These are phyloP conservation scores for Ophiostoma sp. DNA, from an alignment of 2,329 filamentous ascomycete genomes.

Conservation along the genomic window DNA sequence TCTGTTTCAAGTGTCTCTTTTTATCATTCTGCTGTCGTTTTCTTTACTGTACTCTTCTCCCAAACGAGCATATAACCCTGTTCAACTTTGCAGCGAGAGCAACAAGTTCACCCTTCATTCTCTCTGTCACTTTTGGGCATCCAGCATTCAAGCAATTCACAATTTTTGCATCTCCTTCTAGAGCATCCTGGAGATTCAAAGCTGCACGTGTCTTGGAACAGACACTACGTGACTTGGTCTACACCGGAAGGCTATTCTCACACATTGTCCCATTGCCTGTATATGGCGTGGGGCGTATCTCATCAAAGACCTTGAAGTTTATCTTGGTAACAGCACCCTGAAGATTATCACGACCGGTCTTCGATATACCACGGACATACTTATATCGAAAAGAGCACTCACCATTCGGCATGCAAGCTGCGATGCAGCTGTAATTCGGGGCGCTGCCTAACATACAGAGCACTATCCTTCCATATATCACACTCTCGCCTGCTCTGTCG, in stretches of 20 bases:
- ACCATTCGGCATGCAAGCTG: neutral
- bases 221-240: neutral
- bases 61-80: no score
- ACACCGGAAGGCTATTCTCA: neutral
- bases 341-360: neutral
- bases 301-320: neutral
- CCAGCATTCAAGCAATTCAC: neutral
- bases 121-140: neutral
- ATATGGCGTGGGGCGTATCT: no score
- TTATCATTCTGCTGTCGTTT: neutral
- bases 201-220: neutral
- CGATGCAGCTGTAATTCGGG: neutral
- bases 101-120: neutral
- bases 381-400: neutral
- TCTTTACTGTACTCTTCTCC: neutral
- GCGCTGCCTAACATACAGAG: neutral
- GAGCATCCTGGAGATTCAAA: neutral
- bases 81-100: no score
- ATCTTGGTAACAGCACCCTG: neutral
- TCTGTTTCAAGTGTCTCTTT: neutral
- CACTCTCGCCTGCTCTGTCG: neutral
- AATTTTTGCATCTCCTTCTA: neutral
- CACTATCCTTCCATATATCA: no score
- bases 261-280: neutral
- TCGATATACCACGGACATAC: no score